Conservation (phyloP, 768 basidiomycete genomes). For the Punctularia strigosozonata region DNA sequence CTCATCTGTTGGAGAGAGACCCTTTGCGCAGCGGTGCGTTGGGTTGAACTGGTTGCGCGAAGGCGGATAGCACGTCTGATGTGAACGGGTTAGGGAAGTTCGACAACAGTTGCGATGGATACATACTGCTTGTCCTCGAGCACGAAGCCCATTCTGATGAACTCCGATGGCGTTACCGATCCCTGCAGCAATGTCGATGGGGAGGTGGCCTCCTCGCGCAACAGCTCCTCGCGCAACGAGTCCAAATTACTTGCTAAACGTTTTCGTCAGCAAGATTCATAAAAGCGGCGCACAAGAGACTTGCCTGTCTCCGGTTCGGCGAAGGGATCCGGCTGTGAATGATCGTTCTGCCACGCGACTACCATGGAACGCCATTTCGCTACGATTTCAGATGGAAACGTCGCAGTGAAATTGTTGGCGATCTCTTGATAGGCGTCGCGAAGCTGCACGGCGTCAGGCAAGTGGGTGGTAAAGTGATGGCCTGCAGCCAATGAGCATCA, state of each 20-base stretch:
- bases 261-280: background rate
- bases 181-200: too few species aligned
- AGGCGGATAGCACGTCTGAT: background rate
- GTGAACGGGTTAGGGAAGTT: background rate
- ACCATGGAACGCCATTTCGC: slow-evolving; percentile 5
- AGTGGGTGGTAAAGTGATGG: slow-evolving; percentile 10
- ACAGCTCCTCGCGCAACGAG: background rate
- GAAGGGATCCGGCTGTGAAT: slow-evolving; percentile 7
- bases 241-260: background rate
- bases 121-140: background rate
- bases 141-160: background rate
- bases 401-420: background rate
- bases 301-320: slow-evolving; percentile 6
- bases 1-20: background rate
- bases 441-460: slow-evolving; percentile 5
- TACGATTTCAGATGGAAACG: background rate
- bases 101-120: too few species aligned
- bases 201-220: background rate
- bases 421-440: background rate
- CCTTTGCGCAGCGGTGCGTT: background rate
- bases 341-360: slow-evolving; percentile 4
- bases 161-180: background rate
- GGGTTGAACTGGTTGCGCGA: background rate
- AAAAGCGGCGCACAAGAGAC: background rate
- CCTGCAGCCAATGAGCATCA: too few species aligned